Conservation (phyloP, 495 filamentous ascomycete species). For the Podospora australis region DNA sequence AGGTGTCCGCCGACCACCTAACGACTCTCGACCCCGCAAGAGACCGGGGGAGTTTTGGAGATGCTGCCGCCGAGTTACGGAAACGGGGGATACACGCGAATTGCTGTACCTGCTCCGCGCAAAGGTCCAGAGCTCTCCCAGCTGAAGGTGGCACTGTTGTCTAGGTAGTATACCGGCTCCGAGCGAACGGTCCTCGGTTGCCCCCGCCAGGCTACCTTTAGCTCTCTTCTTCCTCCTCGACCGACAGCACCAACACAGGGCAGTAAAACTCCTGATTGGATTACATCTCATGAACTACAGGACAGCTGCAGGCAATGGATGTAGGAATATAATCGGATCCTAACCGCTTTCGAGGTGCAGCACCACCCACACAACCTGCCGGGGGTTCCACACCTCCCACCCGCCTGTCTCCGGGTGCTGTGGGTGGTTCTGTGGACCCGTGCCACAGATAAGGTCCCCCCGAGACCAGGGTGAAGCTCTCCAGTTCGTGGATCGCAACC, state of each 20-base stretch:
- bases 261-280: not conserved
- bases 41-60: not conserved
- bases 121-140: too few relatives aligned
- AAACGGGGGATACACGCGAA: too few relatives aligned
- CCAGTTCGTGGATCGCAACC: too few relatives aligned
- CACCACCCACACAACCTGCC: not conserved
- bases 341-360: slow-evolving; percentile 2
- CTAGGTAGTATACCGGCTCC: not conserved
- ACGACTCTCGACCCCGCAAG: not conserved
- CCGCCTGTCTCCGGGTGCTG: not conserved
- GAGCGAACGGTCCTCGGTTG: not conserved
- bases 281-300: too few relatives aligned
- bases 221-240: too few relatives aligned
- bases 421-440: not conserved
- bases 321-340: not conserved
- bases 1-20: not conserved
- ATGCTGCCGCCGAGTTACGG: not conserved
- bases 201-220: too few relatives aligned
- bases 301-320: not conserved
- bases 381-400: slow-evolving; percentile 5
- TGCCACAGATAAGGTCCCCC: slow-evolving; percentile 1
- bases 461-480: too few relatives aligned
- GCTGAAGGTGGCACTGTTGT: too few relatives aligned
- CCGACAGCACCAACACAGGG: not conserved
- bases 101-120: too few relatives aligned